Evolutionary conservation across 257 asterid species (phyloP), one percentile per base, ranked within the genome.

Genomic region (Gynochthodes officinalis): DNA sequence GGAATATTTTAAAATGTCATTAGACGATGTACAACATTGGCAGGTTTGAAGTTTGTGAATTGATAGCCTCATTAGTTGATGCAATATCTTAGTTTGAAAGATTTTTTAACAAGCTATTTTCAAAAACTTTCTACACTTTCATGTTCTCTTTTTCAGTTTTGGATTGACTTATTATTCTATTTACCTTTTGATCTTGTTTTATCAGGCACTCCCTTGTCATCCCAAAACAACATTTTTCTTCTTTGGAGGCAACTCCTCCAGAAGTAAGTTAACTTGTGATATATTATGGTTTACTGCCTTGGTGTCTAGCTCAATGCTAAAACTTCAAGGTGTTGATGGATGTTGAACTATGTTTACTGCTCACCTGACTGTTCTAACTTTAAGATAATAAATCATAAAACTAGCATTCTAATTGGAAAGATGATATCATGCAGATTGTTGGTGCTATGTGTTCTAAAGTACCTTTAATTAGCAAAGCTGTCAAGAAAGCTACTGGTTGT

Each of bases 371-470:
- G 12, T 27, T 23, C 57, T 40, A 37, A 40, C 69, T 39, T 37
- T 5, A 21, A 64, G 62, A 35, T 14, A 65, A 12, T 48, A 33
- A 28, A n/a, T 48, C 44, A 30, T 40, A 7, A 32, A 19, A 67
- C 73, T 68, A 28, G 48, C 28, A 59, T 69, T 49, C 76, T 79
- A 64, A 77, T 64, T 64, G 53, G 53, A 33, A 49, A 62, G 59
- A 57, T 18, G 27, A 48, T 21, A 28, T 57, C 50, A 60, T 81
- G 82, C 89, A 94, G 99, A 80, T 90, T 68, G 86, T 94, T 33
- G 97, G 88, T 74, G 86, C 96, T 64, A 94, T 94, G 99, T 90
- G 93, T 76, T 90, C 99, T 21, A 91, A 89, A 83, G 93, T 94
- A 72, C 99, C 99, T 39, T 67, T 90, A 62, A 94, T 94, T 71